Conservation (phyloP, 176 grass and related monocot genomes). For the Ensete ventricosum region DNA sequence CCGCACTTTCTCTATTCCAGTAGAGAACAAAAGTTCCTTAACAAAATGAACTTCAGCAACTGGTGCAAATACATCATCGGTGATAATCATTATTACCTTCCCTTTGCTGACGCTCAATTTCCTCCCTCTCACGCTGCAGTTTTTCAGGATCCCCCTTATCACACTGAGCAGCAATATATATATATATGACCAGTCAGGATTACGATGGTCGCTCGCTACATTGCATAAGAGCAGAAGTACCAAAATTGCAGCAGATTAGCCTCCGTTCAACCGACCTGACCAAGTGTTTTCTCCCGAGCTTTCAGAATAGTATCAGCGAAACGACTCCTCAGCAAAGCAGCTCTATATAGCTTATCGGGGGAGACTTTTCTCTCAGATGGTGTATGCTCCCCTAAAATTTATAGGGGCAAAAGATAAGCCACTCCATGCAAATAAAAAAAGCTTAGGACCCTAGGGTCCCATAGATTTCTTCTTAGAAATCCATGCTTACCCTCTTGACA, state of each 20-base stretch:
- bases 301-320: conserved; percentile 88
- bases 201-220: conserved; percentile 2
- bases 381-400: conserved; percentile 66
- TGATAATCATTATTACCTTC: conserved; percentile 50
- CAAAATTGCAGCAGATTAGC: not conserved
- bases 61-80: not conserved
- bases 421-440: conserved; percentile 41
- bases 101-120: conserved; percentile 71
- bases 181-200: not conserved
- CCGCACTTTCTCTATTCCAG: conserved; percentile 62
- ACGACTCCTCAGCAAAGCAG: conserved; percentile 64
- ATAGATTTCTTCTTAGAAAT: conserved; percentile 42
- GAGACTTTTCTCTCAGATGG: conserved; percentile 58
- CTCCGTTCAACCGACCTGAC: conserved; percentile 39
- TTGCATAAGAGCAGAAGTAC: not conserved
- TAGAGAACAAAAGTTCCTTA: not conserved
- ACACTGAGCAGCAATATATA: conserved; percentile 28
- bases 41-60: not conserved
- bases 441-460: conserved; percentile 26
- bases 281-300: conserved; percentile 61
- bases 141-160: conserved; percentile 48
- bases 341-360: conserved; percentile 66
- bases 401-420: conserved; percentile 50
- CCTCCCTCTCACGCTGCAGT: conserved; percentile 40
- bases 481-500: conserved; percentile 87